Base-by-base conservation (phyloP, 1,139 yeast genomes). In the Blastobotrys raffinosifermentans region DNA sequence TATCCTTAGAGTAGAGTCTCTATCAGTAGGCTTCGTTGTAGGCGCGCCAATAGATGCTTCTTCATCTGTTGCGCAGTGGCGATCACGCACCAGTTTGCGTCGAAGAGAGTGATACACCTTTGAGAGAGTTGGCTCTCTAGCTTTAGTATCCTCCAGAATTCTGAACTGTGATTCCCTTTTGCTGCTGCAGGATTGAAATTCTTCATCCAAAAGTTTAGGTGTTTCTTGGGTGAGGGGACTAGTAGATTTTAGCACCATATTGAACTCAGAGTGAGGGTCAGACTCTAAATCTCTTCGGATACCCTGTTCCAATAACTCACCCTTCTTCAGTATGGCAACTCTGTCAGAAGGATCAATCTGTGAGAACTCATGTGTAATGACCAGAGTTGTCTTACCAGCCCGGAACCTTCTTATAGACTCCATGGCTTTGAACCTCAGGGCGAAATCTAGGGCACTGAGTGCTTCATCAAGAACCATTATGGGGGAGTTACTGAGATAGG, bases 391-490 rank as follows among this genome's bases (percentile, higher is more conserved):
- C 47, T 73, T 80, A 2, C 74, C 77, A 3, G 46, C 41, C 49
- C 97, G 72, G 81, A 86, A 80, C 8, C 46, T 39, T 41, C 73
- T 70, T 10, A 89, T 66, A 0, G 69, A 66, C 1, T 61, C 55
- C 50, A 80, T 61, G 3, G 84, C 56, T 3, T 51, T 37, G 1
- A 58, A 60, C 43, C 79, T 69, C 32, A 70, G 70, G 1, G 50
- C 49, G 3, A 60, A 57, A 57, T 89, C 96, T 41, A 91, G 60
- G 0, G 96, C 96, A 41, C 91, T 80, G 3, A 85, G 65, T 2
- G 94, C 75, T 56, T 91, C 98, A 61, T 91, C 98, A 19, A 87
- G 63, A 9, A 91, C 72, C 43, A 91, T 63, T 3, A 91, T 70
- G 0, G 89, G 82, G 0, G 93, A 61, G 50, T 89, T 72, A 43